Percentiles rank a stretch among this genome's conserved stretches.
phyloP scores from a whole-genome alignment of 2,329 filamentous ascomycete genomes.

The Beauveria sp. region DNA sequence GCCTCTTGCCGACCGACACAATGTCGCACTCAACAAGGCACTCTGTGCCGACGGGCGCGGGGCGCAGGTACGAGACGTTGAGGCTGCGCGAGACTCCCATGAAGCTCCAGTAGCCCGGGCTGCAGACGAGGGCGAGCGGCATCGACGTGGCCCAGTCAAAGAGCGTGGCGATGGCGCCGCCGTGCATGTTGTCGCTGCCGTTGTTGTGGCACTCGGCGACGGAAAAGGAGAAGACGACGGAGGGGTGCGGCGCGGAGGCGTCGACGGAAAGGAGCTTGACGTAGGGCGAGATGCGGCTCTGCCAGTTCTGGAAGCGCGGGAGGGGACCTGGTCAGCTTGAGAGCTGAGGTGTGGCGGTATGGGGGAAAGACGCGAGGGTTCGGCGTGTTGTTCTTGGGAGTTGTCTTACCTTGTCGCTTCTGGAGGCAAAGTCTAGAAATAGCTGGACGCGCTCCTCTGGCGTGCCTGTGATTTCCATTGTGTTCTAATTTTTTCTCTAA shows the following conservation, averaged over 20 bases:
- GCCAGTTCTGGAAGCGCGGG: conserved; percentile 34
- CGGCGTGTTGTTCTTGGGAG: background rate
- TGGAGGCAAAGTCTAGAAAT: background rate
- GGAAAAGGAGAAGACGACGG: conserved; percentile 38
- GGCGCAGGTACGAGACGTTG: conserved; percentile 59
- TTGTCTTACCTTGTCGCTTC: background rate
- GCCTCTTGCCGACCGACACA: conserved; percentile 46
- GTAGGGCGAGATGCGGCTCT: conserved; percentile 31
- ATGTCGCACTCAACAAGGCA: conserved; percentile 50
- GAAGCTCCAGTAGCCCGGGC: conserved; percentile 51
- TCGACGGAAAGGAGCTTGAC: conserved; percentile 32
- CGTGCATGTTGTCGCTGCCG: conserved; percentile 47
- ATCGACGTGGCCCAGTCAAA: conserved; percentile 60
- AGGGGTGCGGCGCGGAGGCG: conserved; percentile 26
- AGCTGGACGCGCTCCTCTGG: background rate
- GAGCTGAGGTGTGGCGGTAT: too few species aligned
- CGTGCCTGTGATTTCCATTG: background rate
- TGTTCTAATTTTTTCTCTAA: background rate
- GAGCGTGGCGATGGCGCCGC: conserved; percentile 56
- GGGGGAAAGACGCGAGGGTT: background rate
- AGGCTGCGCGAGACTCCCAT: conserved; percentile 60
- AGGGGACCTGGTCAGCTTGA: background rate
- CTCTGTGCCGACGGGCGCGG: conserved; percentile 43
- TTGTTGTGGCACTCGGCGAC: conserved; percentile 47
- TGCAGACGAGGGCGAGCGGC: conserved; percentile 46